Conservation (phyloP, 2,329 filamentous ascomycete species). For the Ambrosiella xylebori region DNA sequence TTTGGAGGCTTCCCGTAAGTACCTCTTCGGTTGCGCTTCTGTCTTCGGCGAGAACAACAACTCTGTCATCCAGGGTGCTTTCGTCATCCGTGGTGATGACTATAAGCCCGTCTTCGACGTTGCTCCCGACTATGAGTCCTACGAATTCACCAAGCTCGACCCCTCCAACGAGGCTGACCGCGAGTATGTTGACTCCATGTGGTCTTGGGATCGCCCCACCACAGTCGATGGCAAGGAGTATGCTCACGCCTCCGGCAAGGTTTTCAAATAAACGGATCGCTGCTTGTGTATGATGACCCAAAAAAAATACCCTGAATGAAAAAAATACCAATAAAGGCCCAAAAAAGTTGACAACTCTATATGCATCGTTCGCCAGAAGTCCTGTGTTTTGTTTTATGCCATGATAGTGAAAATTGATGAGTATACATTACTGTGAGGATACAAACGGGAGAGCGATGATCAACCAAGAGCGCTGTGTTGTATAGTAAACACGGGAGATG, state of each 20-base stretch:
- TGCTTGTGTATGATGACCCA: conserved; percentile 14
- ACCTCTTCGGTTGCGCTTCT: conserved; percentile 77
- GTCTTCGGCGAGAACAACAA: conserved; percentile 83
- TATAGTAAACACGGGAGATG: background rate
- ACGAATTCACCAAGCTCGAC: conserved; percentile 93
- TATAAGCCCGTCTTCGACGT: conserved; percentile 79
- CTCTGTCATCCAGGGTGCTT: conserved; percentile 82
- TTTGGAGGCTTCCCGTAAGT: conserved; percentile 96
- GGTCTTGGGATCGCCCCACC: conserved; percentile 82
- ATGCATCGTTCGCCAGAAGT: background rate
- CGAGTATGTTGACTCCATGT: conserved; percentile 70
- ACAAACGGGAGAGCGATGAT: conserved; percentile 5
- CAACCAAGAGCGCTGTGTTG: background rate
- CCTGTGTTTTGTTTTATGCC: too few relatives aligned
- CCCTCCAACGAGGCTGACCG: conserved; percentile 67
- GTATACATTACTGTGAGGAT: conserved; percentile 14
- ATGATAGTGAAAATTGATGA: conserved; percentile 9
- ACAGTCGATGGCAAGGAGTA: conserved; percentile 73
- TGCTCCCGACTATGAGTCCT: conserved; percentile 93
- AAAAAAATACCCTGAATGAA: conserved; percentile 9
- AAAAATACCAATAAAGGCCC: conserved; percentile 8
- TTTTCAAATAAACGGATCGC: conserved; percentile 70
- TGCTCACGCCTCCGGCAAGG: conserved; percentile 79
- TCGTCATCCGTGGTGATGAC: conserved; percentile 87
- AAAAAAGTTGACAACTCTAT: conserved; percentile 6